Conservation (phyloP, 2,329 filamentous ascomycete species). For the Xenosphaeropsis pyriputrescens region DNA sequence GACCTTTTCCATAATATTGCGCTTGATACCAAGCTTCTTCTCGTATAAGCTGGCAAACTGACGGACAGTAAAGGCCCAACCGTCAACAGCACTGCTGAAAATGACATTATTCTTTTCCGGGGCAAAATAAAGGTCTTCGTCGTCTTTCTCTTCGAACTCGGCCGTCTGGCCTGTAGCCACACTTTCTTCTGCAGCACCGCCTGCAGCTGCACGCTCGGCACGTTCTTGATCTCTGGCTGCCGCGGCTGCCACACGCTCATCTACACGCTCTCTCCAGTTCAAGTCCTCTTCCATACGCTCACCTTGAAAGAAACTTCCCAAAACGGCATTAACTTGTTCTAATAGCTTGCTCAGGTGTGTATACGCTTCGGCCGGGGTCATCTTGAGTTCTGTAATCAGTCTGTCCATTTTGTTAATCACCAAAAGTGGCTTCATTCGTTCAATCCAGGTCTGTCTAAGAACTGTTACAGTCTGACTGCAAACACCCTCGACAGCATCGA, state of each 20-base stretch:
- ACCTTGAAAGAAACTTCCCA: slow-evolving; percentile 94
- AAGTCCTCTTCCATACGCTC: slow-evolving; percentile 98
- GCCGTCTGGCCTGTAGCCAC: slow-evolving; percentile 35
- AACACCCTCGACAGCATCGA: slow-evolving; percentile 94
- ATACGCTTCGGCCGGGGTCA: slow-evolving; percentile 83
- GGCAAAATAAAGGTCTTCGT: slow-evolving; percentile 95
- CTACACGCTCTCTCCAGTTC: slow-evolving; percentile 87
- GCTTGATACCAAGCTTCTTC: slow-evolving; percentile 92
- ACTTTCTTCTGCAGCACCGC: slow-evolving; percentile 28
- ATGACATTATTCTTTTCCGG: slow-evolving; percentile 99
- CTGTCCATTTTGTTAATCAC: slow-evolving; percentile 99
- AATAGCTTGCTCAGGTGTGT: slow-evolving; percentile 77
- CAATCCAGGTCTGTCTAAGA: slow-evolving; percentile 83
- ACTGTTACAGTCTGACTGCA: slow-evolving; percentile 98
- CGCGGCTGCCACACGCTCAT: slow-evolving; percentile 65
- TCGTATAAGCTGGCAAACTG: slow-evolving; percentile 92
- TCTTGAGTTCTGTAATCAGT: slow-evolving; percentile 83
- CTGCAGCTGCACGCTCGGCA: slow-evolving; percentile 15
- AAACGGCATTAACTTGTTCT: slow-evolving; percentile 92
- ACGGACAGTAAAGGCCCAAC: slow-evolving; percentile 95
- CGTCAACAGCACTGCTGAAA: slow-evolving; percentile 92
- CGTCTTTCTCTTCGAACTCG: slow-evolving; percentile 79
- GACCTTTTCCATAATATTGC: slow-evolving; percentile 76
- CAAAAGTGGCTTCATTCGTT: slow-evolving; percentile 85
- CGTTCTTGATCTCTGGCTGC: slow-evolving; percentile 43